Conservation (phyloP, 129 eudicot genomes). For the Ambrosia artemisiifolia region DNA sequence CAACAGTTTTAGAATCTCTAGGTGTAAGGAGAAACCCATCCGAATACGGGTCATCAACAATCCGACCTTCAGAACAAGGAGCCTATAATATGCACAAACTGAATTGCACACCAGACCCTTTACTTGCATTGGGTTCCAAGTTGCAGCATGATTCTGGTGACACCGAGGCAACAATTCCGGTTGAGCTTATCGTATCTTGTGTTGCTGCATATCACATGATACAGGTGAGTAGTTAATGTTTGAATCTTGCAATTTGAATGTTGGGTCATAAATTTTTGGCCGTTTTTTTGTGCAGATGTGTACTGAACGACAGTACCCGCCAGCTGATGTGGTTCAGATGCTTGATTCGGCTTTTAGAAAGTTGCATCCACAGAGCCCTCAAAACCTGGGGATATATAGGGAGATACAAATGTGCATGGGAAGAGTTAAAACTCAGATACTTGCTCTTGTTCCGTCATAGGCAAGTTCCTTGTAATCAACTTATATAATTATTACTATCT, state of each 20-base stretch:
- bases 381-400: slow-evolving; percentile 47
- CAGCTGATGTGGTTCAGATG: slow-evolving; percentile 60
- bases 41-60: slow-evolving; percentile 28
- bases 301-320: slow-evolving; percentile 57
- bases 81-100: slow-evolving; percentile 20
- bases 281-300: slow-evolving; percentile 45
- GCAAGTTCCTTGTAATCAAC: slow-evolving; percentile 16
- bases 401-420: slow-evolving; percentile 68
- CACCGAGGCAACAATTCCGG: slow-evolving; percentile 34
- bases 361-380: slow-evolving; percentile 47
- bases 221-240: slow-evolving; percentile 34
- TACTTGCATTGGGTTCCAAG: slow-evolving; percentile 17
- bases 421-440: slow-evolving; percentile 55
- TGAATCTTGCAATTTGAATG: not conserved
- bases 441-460: slow-evolving; percentile 54
- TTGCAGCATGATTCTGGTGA: slow-evolving; percentile 10
- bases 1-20: slow-evolving; percentile 38
- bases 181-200: slow-evolving; percentile 53
- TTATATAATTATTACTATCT: slow-evolving; percentile 1
- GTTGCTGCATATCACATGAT: slow-evolving; percentile 56
- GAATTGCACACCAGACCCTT: slow-evolving; percentile 10
- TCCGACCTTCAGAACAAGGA: slow-evolving; percentile 20
- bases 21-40: slow-evolving; percentile 18
- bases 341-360: slow-evolving; percentile 52
- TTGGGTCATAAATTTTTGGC: not conserved